Base-by-base conservation (phyloP, 345 rosid species). In the Reutealis trisperma region DNA sequence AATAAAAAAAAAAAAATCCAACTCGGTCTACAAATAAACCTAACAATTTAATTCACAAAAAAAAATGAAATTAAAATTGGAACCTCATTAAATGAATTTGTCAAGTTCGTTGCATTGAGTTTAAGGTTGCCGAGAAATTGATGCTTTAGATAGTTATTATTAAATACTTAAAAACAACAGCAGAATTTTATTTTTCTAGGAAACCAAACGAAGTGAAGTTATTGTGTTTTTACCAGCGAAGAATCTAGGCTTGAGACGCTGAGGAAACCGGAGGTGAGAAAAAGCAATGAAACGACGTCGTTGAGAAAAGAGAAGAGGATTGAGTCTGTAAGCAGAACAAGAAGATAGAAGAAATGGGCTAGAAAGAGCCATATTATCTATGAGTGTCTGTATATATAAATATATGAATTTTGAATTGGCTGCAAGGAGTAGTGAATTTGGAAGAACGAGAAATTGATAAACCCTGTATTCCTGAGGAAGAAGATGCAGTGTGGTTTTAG, bases 231-330 rank as follows among this genome's bases (percentile, higher is more conserved):
- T 75, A 86, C 94, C 92, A 4, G 88, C 63, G 24, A 80, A 77
- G 80, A 83, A 84, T 52, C 86, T 63, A 13, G 72, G 66, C 42
- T 51, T 76, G 11, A 61, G 34, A 42, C 67, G 70, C 5, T 37
- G 41, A 44, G 34, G 67, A 75, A 79, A 71, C 71, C 75, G 78
- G 80, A 86, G 60, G n/a, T 41, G 84, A 15, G 84, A 62, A 66
- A 82, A 68, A n/a, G 76, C n/a, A 30, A 81, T 21, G 83, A 41
- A 59, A 70, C 85, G 90, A 63, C 86, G 86, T 25, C 85, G 87
- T 76, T 74, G 79, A 63, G 87, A 77, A 89, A 91, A 90, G 83
- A 91, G 85, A 8, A 93, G 88, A 78, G 96, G 93, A 69, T 88
- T 95, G 85, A 93, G 90, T 34, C 86, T 84, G 83, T 77, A 85